Conservation (phyloP, 2,329 filamentous ascomycete species). For the Ploettnerulaceae sp. region DNA sequence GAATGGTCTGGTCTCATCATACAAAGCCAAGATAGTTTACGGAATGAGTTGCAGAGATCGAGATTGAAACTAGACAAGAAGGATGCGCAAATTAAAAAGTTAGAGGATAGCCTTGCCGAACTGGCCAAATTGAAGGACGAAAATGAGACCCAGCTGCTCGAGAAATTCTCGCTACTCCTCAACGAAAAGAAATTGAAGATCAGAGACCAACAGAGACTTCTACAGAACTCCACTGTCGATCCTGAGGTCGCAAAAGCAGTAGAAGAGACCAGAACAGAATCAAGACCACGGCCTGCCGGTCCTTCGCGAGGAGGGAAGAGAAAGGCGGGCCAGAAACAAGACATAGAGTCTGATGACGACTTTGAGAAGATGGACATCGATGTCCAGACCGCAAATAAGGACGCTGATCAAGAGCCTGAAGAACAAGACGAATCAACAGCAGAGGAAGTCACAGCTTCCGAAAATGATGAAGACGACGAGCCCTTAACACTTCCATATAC, state of each 20-base stretch:
- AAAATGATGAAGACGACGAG: constrained; percentile 13
- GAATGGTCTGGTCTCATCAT: constrained; percentile 64
- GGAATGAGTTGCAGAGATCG: constrained; percentile 29
- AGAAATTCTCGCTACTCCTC: constrained; percentile 64
- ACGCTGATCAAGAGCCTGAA: constrained; percentile 20
- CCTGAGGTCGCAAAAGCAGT: constrained; percentile 20
- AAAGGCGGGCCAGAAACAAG: constrained; percentile 39
- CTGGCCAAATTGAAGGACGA: constrained; percentile 60
- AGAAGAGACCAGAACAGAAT: constrained; percentile 11
- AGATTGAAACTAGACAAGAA: constrained; percentile 42
- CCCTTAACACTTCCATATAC: constrained; percentile 8
- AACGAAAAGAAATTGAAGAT: constrained; percentile 82
- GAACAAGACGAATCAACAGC: constrained; percentile 19
- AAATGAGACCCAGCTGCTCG: constrained; percentile 61
- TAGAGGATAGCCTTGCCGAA: constrained; percentile 61
- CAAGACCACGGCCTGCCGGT: constrained; percentile 15
- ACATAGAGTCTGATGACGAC: constrained; percentile 42
- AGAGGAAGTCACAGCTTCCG: constrained; percentile 24
- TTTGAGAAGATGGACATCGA: constrained; percentile 50
- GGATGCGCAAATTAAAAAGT: constrained; percentile 50
- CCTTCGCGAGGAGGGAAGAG: constrained; percentile 46
- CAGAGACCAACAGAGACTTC: constrained; percentile 62
- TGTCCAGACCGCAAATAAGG: constrained; percentile 14
- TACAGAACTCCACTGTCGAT: constrained; percentile 36
- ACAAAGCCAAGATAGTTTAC: constrained; percentile 29